phyloP scores from a whole-genome alignment of 352 stramenopile species.

The Pythium periplocum region DNA sequence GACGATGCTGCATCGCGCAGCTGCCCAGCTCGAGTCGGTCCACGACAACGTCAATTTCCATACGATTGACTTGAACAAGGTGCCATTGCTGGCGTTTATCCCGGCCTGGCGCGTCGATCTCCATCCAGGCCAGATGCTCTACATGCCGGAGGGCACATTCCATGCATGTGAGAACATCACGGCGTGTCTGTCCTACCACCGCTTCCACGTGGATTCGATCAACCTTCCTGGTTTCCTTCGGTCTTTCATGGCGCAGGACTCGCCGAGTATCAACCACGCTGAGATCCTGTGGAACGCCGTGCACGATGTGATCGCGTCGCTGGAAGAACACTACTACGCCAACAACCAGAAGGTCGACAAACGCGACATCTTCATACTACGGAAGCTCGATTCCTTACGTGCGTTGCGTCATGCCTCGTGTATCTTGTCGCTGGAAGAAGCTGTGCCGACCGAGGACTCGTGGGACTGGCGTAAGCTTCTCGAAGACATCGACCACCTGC shows the following conservation, averaged over 20 bases:
- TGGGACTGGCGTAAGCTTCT: constrained; percentile 80
- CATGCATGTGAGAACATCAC: constrained; percentile 91
- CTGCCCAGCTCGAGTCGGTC: constrained; percentile 82
- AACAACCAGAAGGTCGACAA: constrained; percentile 38
- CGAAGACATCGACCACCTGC: constrained; percentile 63
- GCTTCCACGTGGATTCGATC: constrained; percentile 91
- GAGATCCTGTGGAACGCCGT: constrained; percentile 92
- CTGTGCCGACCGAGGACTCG: constrained; percentile 59
- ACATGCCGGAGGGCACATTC: constrained; percentile 92
- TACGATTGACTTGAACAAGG: constrained; percentile 78
- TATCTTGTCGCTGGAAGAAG: constrained; percentile 62
- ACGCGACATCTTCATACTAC: constrained; percentile 31
- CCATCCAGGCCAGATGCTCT: constrained; percentile 90
- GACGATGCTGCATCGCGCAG: constrained; percentile 65
- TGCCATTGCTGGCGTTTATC: constrained; percentile 85
- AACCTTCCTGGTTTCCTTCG: constrained; percentile 88
- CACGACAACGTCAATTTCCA: constrained; percentile 80
- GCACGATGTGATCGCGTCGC: constrained; percentile 82
- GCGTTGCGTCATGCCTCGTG: constrained; percentile 59
- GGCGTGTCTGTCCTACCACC: constrained; percentile 92
- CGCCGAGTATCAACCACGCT: constrained; percentile 85
- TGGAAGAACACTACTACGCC: constrained; percentile 75
- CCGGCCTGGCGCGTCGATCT: constrained; percentile 85
- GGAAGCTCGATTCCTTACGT: constrained; percentile 58
- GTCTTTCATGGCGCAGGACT: constrained; percentile 88